phyloP scores from a whole-genome alignment of 208 protist species.

The Leishmania gerbilli region DNA sequence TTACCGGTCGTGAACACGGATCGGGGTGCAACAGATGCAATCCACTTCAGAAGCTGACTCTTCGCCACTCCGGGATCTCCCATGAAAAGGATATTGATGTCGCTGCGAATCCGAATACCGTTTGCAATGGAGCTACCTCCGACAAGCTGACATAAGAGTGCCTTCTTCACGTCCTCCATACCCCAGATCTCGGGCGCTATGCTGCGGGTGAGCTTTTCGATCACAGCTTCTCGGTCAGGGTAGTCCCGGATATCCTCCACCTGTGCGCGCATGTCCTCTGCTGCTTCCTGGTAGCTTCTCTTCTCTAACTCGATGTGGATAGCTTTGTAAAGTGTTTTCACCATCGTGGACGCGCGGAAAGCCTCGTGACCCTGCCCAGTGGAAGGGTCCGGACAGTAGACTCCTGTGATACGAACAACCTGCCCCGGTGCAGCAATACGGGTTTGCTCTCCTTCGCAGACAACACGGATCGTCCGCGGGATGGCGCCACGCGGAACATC shows the following conservation, averaged over 20 bases:
- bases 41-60: constrained; percentile 98
- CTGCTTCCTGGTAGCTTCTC: constrained; percentile 84
- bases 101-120: constrained; percentile 93
- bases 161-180: constrained; percentile 98
- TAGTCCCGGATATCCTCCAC: constrained; percentile 77
- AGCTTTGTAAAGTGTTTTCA: constrained; percentile 81
- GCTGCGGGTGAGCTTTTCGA: constrained; percentile 96
- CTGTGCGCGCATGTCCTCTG: constrained; percentile 65
- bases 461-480: constrained; percentile 82
- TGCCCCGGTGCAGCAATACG: constrained; percentile 78
- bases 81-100: constrained; percentile 99
- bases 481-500: constrained; percentile 89
- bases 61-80: constrained; percentile 99
- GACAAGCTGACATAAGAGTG: constrained; percentile 97
- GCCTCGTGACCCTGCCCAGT: constrained; percentile 83
- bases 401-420: constrained; percentile 78
- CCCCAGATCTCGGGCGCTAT: constrained; percentile 98
- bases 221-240: constrained; percentile 82
- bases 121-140: constrained; percentile 98
- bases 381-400: constrained; percentile 85
- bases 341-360: constrained; percentile 86
- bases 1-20: constrained; percentile 99
- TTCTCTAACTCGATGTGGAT: constrained; percentile 83
- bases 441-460: constrained; percentile 88
- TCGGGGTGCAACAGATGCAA: constrained; percentile 96